These are phyloP conservation scores for Termitomyces sp. DNA, from an alignment of 768 basidiomycete genomes.

Conservation along the genomic window DNA sequence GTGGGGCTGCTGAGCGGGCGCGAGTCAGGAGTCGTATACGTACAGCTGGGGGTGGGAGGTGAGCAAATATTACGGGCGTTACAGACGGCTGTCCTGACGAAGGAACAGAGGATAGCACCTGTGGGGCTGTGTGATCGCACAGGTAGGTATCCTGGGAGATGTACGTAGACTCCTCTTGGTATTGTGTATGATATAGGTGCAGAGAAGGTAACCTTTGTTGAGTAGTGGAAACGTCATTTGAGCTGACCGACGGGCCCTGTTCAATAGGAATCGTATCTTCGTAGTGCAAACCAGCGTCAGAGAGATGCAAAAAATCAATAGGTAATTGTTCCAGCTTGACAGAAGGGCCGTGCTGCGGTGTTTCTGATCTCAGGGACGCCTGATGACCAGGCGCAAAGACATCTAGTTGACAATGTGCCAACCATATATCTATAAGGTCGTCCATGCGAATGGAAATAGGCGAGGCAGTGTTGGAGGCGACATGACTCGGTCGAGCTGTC, in stretches of 20 bases:
- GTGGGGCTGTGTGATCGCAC: background rate
- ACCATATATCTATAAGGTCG: constrained; percentile 57
- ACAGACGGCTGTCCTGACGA: constrained; percentile 19
- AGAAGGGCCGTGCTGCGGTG: constrained; percentile 7
- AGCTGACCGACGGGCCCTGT: background rate
- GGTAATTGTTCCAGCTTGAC: constrained; percentile 29
- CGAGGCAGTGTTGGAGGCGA: constrained; percentile 33
- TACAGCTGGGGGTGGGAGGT: constrained; percentile 25
- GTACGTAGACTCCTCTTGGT: background rate
- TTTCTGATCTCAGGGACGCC: background rate
- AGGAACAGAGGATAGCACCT: constrained; percentile 9
- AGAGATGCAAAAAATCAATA: constrained; percentile 10
- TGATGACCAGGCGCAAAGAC: constrained; percentile 2
- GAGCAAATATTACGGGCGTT: constrained; percentile 26
- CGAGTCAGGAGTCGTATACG: constrained; percentile 22
- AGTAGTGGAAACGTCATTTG: background rate
- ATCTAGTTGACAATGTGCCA: constrained; percentile 43
- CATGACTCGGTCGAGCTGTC: constrained; percentile 25
- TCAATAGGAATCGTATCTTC: constrained; percentile 11
- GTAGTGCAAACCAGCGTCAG: constrained; percentile 15
- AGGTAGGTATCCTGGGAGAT: background rate
- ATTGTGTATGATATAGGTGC: constrained; percentile 9
- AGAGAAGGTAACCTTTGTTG: constrained; percentile 10
- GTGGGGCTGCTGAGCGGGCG: constrained; percentile 20
- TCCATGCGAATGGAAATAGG: constrained; percentile 51